Evolutionary conservation across 257 asterid species (phyloP).

Genomic region (Osmanthus fragrans): DNA sequence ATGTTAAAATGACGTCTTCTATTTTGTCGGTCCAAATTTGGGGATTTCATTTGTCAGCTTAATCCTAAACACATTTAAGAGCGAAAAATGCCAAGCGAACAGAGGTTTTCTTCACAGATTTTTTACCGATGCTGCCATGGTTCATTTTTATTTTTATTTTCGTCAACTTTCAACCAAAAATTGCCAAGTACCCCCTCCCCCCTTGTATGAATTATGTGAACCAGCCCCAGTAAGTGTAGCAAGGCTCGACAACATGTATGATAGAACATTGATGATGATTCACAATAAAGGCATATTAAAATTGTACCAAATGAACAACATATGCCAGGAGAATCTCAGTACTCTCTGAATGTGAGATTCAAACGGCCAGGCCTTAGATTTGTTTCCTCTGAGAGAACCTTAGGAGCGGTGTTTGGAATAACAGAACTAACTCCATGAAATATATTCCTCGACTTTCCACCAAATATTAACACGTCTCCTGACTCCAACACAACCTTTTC

Average conservation of each 20-base stretch:
- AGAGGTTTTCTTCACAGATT: too few species aligned
- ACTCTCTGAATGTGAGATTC: conserved; percentile 80
- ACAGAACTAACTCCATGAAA: conserved; percentile 72
- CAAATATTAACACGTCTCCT: conserved; percentile 82
- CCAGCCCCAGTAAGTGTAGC: too few species aligned
- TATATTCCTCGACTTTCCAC: conserved; percentile 69
- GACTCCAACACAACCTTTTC: conserved; percentile 54
- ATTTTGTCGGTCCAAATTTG: neutral
- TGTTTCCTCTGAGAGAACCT: conserved; percentile 49
- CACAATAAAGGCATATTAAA: neutral
- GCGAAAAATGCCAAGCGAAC: too few species aligned
- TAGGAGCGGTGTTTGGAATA: conserved; percentile 47
- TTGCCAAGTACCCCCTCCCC: too few species aligned
- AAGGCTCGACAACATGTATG: too few species aligned
- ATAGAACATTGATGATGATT: too few species aligned
- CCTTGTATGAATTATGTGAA: too few species aligned
- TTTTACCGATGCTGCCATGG: too few species aligned
- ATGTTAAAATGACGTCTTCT: neutral
- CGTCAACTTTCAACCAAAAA: too few species aligned
- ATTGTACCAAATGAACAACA: neutral
- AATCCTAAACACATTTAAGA: too few species aligned
- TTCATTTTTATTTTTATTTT: too few species aligned
- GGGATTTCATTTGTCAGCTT: too few species aligned
- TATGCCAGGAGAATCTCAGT: conserved; percentile 5
- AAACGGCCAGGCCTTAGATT: conserved; percentile 65